These are phyloP conservation scores for Cercospora zeina DNA, from an alignment of 2,329 filamentous ascomycete species.

Conservation along the genomic window DNA sequence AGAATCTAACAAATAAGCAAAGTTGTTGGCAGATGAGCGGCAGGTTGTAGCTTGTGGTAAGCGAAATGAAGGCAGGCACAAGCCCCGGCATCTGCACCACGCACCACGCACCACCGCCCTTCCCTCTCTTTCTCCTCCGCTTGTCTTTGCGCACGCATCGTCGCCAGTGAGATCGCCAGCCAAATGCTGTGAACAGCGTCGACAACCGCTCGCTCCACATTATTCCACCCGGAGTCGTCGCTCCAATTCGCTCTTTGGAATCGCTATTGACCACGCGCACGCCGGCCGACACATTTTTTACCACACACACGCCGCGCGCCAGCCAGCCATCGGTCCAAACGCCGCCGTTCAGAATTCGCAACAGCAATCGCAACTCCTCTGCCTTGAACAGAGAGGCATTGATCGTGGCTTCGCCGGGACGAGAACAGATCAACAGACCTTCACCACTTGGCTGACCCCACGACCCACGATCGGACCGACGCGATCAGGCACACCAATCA, in stretches of 20 bases:
- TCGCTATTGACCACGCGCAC: conserved; percentile 21
- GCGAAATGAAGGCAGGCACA: conserved; percentile 15
- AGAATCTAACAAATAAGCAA: conserved; percentile 4
- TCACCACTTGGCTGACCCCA: conserved; percentile 25
- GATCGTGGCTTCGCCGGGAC: conserved; percentile 33
- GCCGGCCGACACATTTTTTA: conserved; percentile 23
- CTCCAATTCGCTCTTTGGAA: conserved; percentile 26
- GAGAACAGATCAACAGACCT: conserved; percentile 18
- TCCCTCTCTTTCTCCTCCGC: conserved; percentile 8
- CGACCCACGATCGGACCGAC: conserved; percentile 8
- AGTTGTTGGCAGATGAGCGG: conserved; percentile 10
- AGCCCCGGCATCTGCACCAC: background rate
- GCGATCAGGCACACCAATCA: conserved; percentile 19
- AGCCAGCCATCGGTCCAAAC: conserved; percentile 16
- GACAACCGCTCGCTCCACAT: conserved; percentile 16
- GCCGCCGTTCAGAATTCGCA: background rate
- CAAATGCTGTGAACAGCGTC: conserved; percentile 23
- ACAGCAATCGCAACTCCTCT: background rate
- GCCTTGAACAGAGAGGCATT: conserved; percentile 18
- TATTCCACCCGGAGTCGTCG: conserved; percentile 25
- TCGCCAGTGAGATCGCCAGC: conserved; percentile 13
- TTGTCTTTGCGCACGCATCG: conserved; percentile 3
- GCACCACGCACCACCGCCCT: background rate
- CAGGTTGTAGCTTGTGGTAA: conserved; percentile 7
- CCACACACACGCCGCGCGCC: conserved; percentile 19